Base-by-base conservation (phyloP, 2,329 filamentous ascomycete genomes). In the Penicillium janthinellum region DNA sequence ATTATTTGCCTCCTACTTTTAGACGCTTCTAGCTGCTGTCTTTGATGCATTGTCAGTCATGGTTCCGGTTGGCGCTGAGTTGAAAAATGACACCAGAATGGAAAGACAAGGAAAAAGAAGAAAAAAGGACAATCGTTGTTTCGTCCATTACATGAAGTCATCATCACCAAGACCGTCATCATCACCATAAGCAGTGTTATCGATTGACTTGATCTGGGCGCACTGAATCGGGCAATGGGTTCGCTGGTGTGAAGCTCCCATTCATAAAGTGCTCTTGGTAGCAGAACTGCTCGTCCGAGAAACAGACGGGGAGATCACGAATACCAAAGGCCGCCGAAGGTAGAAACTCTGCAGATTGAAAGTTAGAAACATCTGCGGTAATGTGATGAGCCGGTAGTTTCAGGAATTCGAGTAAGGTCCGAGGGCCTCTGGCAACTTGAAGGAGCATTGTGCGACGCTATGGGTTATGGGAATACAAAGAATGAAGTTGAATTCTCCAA, bases 181-280 rank as follows among this genome's bases (percentile, higher is more conserved):
- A 56, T 92, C 90, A 34, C 91, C 90, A 72, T 98, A 96, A 50
- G 86, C 82, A 58, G 84, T 86, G n/a, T 86, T 87, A 76, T 98
- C 94, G 63, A 75, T 83, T 20, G 41, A 67, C 68, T 2, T 49
- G 38, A 42, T n/a, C 45, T 14, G 11, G 14, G 5, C 15, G 45
- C 28, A 48, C 14, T 15, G 25, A 6, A 12, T 34, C 8, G 15
- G 12, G 61, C 11, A 14, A 37, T 4, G 8, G 20, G n/a, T 51
- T 20, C 14, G 20, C 39, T n/a, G 34, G 12, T 1, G 11, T 17
- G 52, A 35, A 8, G 28, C 20, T 14, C 11, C n/a, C 25, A 5
- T 45, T 44, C 20, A 55, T 22, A 34, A 55, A 55, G 22, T 55
- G 52, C 41, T 55, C 52, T 28, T 55, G 25, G 34, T 47, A 55